Percentiles rank a stretch among this genome's conserved stretches.
phyloP scores from a whole-genome alignment of 1,284 basidiomycete genomes.

The Heterobasidion occidentale region DNA sequence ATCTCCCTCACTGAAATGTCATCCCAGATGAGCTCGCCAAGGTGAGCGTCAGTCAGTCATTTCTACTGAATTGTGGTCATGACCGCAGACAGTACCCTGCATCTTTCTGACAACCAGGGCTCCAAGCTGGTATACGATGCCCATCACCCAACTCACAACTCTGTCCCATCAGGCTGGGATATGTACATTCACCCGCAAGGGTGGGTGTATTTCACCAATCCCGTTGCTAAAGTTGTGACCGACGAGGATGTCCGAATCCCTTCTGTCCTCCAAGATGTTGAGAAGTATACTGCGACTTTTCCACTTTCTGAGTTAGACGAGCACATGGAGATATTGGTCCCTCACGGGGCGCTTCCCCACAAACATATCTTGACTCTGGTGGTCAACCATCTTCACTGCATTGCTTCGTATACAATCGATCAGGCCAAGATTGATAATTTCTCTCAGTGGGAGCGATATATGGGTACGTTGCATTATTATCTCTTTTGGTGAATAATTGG shows the following conservation, averaged over 20 bases:
- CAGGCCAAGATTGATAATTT: conserved; percentile 23
- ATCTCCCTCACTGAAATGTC: too few relatives aligned
- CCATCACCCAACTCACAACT: not conserved
- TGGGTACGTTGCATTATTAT: conserved; percentile 13
- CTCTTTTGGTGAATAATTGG: not conserved
- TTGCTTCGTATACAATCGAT: conserved; percentile 29
- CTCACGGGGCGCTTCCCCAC: conserved; percentile 2
- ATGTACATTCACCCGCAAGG: conserved; percentile 29
- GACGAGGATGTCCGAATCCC: conserved; percentile 39
- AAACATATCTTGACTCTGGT: conserved; percentile 22
- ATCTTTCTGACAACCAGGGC: too few relatives aligned
- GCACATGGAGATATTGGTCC: conserved; percentile 33
- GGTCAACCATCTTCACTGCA: conserved; percentile 32
- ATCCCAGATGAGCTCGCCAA: too few relatives aligned
- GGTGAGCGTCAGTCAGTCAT: too few relatives aligned
- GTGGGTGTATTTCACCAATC: conserved; percentile 41
- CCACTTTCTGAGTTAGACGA: conserved; percentile 22
- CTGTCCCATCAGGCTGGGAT: conserved; percentile 17
- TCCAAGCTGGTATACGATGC: too few relatives aligned
- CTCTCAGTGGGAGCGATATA: conserved; percentile 16
- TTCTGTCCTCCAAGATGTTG: conserved; percentile 19
- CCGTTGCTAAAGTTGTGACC: conserved; percentile 28
- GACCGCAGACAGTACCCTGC: too few relatives aligned
- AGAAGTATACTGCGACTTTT: conserved; percentile 19
- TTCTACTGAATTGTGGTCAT: too few relatives aligned